Evolutionary conservation across 2,329 filamentous ascomycete species (phyloP), one percentile per base, ranked within the genome.

Genomic region (Calonectria crousiana): DNA sequence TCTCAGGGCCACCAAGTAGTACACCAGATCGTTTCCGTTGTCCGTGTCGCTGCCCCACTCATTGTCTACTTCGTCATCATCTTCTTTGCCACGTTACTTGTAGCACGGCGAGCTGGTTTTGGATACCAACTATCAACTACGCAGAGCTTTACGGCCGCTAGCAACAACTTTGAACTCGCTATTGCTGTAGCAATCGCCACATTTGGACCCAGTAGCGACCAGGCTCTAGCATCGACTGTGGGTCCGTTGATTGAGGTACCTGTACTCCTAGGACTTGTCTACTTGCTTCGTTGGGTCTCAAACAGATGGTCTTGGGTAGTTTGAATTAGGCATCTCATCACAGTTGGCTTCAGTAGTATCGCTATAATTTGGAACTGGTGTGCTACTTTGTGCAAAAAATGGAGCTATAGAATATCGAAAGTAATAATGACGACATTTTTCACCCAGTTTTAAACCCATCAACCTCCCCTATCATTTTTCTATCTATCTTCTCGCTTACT

Each of bases 101-200:
- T 92, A 2, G 89, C 91, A 4, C 87, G 89, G 62, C 89, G 87
- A n/a, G 84, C 93, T 20, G 93, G 95, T 0, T 95, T 95, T 73
- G 92, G 91, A 0, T 97, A 97, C 82, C 89, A 89, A 44, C 83
- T 95, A 1, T 89, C 90, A 1, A 89, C 90, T 14, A 96, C 95
- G 1, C 95, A 97, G 84, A 95, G 94, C 81, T 97, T 98, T 80
- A 98, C 95, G 0, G 96, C 95, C 0, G 94, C 95, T 0, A 98
- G 95, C 83, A 98, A 98, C 82, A 98, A 98, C 82, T 98, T 98
- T 81, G 95, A 98, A 86, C 86, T 98, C 28, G 95, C 95, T 0
- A 98, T 98, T 84, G 95, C 95, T 0, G 95, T 98, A 0, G 94
- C 94, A 0, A 92, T 98, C 3, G 93, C 95, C 0, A 93, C 93